phyloP scores from a whole-genome alignment of 2,329 filamentous ascomycete species.

The Fulvia fulva region DNA sequence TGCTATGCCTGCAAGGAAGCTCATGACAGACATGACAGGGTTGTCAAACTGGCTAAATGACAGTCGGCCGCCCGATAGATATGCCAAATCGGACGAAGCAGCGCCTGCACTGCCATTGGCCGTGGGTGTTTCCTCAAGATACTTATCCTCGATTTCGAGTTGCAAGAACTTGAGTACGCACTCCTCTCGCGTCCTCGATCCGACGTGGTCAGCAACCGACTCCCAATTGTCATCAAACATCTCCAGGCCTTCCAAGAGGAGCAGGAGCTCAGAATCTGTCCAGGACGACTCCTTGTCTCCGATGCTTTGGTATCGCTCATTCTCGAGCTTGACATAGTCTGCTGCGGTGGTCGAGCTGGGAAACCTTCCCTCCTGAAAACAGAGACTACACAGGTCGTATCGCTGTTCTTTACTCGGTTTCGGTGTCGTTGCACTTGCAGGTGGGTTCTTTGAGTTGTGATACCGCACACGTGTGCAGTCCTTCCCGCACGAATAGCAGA shows the following conservation, averaged over 20 bases:
- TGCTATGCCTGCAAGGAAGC: constrained; percentile 85
- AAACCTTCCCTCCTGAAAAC: constrained; percentile 79
- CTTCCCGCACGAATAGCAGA: constrained; percentile 87
- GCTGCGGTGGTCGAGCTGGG: constrained; percentile 72
- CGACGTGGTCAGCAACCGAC: constrained; percentile 85
- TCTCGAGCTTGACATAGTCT: constrained; percentile 86
- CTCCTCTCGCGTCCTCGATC: constrained; percentile 86
- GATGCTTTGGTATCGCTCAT: constrained; percentile 74
- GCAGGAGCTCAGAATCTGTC: constrained; percentile 85
- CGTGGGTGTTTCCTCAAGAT: constrained; percentile 61
- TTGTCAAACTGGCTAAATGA: constrained; percentile 93
- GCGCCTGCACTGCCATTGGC: constrained; percentile 53
- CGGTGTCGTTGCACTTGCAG: constrained; percentile 39
- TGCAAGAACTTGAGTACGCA: constrained; percentile 96
- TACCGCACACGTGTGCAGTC: constrained; percentile 76
- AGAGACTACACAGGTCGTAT: constrained; percentile 87
- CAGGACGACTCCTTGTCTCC: constrained; percentile 82
- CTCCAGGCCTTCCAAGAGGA: constrained; percentile 85
- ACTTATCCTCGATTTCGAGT: constrained; percentile 95
- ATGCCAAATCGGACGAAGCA: constrained; percentile 51
- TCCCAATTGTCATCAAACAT: constrained; percentile 95
- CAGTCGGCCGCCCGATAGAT: constrained; percentile 68
- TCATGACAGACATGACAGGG: constrained; percentile 92
- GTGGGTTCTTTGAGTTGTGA: constrained; percentile 62
- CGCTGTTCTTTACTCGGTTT: constrained; percentile 60